These are phyloP conservation scores for Fusarium sp. DNA, from an alignment of 2,329 filamentous ascomycete genomes.

Conservation along the genomic window DNA sequence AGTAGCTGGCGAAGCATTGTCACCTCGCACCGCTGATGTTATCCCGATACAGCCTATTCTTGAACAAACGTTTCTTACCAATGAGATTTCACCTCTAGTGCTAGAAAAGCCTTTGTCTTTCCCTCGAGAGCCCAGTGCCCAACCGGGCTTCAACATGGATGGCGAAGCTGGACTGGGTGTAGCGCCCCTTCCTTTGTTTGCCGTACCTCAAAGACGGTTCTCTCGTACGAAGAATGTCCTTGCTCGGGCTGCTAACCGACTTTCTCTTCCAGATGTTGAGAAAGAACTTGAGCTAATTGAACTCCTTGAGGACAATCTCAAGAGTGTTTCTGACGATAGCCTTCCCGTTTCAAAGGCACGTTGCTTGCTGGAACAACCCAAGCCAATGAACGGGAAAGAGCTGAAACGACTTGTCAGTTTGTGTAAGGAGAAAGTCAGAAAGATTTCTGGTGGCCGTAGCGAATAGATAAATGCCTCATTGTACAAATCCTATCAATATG, in stretches of 20 bases:
- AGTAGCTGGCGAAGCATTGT: background rate
- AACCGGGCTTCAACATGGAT: slow-evolving; percentile 38
- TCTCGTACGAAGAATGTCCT: background rate
- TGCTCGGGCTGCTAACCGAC: background rate
- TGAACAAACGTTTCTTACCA: slow-evolving; percentile 11
- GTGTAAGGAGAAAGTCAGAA: slow-evolving; percentile 44
- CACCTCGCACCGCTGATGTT: slow-evolving; percentile 16
- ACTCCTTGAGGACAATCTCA: slow-evolving; percentile 13
- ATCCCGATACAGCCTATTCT: slow-evolving; percentile 14
- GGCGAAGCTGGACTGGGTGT: slow-evolving; percentile 27
- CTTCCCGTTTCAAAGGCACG: slow-evolving; percentile 43
- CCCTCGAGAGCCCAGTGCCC: background rate
- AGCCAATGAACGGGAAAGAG: slow-evolving; percentile 47
- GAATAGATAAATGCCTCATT: slow-evolving; percentile 20
- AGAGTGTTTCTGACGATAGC: slow-evolving; percentile 30
- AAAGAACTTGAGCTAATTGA: background rate
- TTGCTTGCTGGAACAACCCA: slow-evolving; percentile 49
- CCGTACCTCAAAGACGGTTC: slow-evolving; percentile 8
- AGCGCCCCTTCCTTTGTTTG: slow-evolving; percentile 11
- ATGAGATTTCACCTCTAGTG: slow-evolving; percentile 23
- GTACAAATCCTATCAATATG: background rate
- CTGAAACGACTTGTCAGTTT: slow-evolving; percentile 47
- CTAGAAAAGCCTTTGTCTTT: slow-evolving; percentile 17
- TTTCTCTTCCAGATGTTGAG: slow-evolving; percentile 8
- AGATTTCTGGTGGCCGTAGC: slow-evolving; percentile 34